Evolutionary conservation across 768 basidiomycete genomes (phyloP).

Genomic region (Xerocomellus chrysenteron): DNA sequence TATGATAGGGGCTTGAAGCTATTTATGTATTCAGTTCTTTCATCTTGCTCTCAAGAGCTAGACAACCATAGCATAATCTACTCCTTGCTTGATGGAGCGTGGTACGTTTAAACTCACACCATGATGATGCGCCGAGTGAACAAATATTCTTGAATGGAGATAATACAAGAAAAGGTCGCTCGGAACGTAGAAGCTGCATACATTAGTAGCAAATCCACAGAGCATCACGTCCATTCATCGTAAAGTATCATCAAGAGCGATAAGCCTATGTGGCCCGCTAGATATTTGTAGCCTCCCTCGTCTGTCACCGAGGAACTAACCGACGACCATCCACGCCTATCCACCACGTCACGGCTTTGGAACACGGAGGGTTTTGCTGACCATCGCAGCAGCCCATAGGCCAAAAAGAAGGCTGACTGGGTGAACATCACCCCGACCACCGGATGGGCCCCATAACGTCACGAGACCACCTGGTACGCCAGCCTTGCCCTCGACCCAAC

Average conservation of each 20-base stretch:
- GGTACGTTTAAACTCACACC: not conserved
- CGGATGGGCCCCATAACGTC: conserved; percentile 67
- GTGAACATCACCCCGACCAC: conserved; percentile 85
- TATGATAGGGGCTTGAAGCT: too few species aligned
- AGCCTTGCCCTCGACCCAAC: conserved; percentile 77
- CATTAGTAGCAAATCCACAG: conserved; percentile 3
- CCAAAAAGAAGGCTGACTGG: conserved; percentile 74
- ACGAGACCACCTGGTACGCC: conserved; percentile 77
- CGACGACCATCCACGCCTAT: not conserved
- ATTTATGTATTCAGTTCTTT: too few species aligned
- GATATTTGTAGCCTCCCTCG: conserved; percentile 6
- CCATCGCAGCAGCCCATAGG: conserved; percentile 93
- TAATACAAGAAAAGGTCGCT: not conserved
- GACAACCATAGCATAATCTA: too few species aligned
- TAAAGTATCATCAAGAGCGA: conserved; percentile 10
- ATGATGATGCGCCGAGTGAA: not conserved
- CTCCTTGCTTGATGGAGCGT: too few species aligned
- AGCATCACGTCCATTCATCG: conserved; percentile 15
- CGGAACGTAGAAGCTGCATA: not conserved
- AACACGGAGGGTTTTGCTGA: conserved; percentile 92
- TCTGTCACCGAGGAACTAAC: not conserved
- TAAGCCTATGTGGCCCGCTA: conserved; percentile 7
- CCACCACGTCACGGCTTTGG: conserved; percentile 58
- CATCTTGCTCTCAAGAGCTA: too few species aligned
- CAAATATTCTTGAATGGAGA: not conserved